Evolutionary conservation across 2,329 filamentous ascomycete genomes (phyloP), one percentile per base, ranked within the genome.

Genomic region (Aureobasidium sp.): DNA sequence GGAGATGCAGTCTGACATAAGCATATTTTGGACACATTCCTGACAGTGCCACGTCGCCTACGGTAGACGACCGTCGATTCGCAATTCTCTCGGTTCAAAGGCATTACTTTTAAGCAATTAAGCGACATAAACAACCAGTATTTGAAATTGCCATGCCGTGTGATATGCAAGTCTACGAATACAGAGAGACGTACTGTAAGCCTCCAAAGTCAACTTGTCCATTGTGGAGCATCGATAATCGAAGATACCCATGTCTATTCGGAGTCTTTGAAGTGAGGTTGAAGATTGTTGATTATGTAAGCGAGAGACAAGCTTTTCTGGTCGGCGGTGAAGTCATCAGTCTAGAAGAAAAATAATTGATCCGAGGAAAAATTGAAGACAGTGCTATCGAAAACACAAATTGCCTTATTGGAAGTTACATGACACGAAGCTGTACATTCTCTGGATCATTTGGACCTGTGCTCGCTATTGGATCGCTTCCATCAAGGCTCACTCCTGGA

Each of bases 241-340:
- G 5, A 4, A 24, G 44, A 15, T 17, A 17, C 17, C 12, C 24
- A 13, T 47, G 24, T 47, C 20, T 24, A 20, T 26, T 17, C 20
- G 20, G 20, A 20, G 20, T 20, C 20, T n/a, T 53, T 27, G 17
- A 46, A 46, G 17, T 43, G 36, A 17, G 27, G 24, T 56, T 24
- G 13, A 12, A 24, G 37, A n/a, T 26, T 17, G 15, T 27, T 12
- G 55, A n/a, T 59, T 59, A 59, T 59, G 55, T 59, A 59, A 59
- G 55, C 55, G 6, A 1, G 2, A 29, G 24, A 43, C 43, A 59
- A 59, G 55, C 55, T 59, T 59, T 59, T 48, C n/a, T 37, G 48
- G 48, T 10, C 34, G 29, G 26, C 41, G 41, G 37, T 44, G 43
- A 39, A 15, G 55, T 59, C 55, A 59, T 59, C 43, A 44, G 32